Evolutionary conservation across 805 yeast species (phyloP), one percentile per base, ranked within the genome.

Genomic region (Ogataea minuta): DNA sequence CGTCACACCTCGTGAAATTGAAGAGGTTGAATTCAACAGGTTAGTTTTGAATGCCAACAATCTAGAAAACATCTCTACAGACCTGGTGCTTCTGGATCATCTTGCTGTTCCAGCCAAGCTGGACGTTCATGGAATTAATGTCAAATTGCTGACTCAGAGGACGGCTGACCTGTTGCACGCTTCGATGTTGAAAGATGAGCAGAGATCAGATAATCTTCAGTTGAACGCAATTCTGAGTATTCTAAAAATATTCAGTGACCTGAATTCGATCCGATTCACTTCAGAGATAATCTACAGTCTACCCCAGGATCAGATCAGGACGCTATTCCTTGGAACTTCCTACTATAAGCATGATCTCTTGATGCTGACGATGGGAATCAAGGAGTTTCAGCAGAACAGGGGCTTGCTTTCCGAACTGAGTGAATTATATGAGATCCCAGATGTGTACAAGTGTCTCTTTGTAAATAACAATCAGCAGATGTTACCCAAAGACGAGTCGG

Each of bases 161-260:
- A 80, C 87, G 0, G 78, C 86, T 0, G 85, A 82, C 56, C 62
- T 82, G 36, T 67, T 82, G 37, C 85, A 79, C 51, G 86, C 85
- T 1, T 79, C 88, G 9, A 60, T 60, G 64, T 23, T 49, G 14
- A 46, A 50, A 33, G 50, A 48, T 23, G 41, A 50, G 28, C 13
- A 23, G 28, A 31, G 44, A 31, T 25, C 49, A 9, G 54, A 53
- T 30, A 65, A 46, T 48, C 62, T 24, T 43, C 62, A 52, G 8
- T 62, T 63, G 54, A 76, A 60, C 58, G 74, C 50, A 1, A 55
- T 56, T 21, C 44, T 62, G 27, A 57, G 62, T 39, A 56, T 61
- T 8, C 45, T 62, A 34, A 62, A 61, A 20, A 49, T 62, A 3
- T 60, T 61, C 38, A 56, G 62, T 32, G 64, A 59, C 26, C 34